A percentile compares a stretch with the other conserved stretches of the same genome.
Conservation (phyloP, 345 rosid genomes). For the Corymbia maculata region DNA sequence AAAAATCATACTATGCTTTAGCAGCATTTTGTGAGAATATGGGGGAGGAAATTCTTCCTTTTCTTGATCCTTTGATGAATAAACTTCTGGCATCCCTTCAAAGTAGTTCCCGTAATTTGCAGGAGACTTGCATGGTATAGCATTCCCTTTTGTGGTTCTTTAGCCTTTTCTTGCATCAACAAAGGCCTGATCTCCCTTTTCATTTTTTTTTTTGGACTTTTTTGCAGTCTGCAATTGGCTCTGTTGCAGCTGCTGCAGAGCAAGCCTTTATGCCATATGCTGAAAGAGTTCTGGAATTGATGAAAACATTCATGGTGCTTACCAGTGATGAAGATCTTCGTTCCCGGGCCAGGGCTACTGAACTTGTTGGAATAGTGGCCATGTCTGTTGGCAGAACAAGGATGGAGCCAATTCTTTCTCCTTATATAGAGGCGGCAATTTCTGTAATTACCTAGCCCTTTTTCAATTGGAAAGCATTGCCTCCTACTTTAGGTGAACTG, state of each 20-base stretch:
- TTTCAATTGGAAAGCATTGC: background rate
- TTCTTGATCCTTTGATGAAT: conserved; percentile 86
- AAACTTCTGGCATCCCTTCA: conserved; percentile 78
- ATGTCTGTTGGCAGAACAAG: conserved; percentile 85
- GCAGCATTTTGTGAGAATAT: conserved; percentile 99
- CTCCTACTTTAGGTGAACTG: background rate
- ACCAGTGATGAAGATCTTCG: conserved; percentile 85
- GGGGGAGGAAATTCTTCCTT: conserved; percentile 92
- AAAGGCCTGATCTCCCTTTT: background rate
- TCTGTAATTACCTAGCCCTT: conserved; percentile 40
- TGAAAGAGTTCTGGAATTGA: conserved; percentile 75
- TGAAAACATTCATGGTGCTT: conserved; percentile 95
- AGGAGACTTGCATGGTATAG: conserved; percentile 97
- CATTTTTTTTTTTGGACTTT: background rate
- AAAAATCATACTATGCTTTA: conserved; percentile 95
- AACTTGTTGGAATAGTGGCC: conserved; percentile 98
- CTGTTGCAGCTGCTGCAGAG: conserved; percentile 97
- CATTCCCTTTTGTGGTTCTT: background rate
- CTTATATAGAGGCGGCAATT: conserved; percentile 94
- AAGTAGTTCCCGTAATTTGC: conserved; percentile 81
- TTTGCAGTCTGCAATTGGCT: conserved; percentile 94
- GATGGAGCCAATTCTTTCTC: conserved; percentile 77
- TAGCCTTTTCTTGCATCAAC: background rate
- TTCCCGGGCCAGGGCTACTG: conserved; percentile 94
- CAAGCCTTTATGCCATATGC: conserved; percentile 97